phyloP scores from a whole-genome alignment of 73 alveolate species.

The Paramecium caudatum region DNA sequence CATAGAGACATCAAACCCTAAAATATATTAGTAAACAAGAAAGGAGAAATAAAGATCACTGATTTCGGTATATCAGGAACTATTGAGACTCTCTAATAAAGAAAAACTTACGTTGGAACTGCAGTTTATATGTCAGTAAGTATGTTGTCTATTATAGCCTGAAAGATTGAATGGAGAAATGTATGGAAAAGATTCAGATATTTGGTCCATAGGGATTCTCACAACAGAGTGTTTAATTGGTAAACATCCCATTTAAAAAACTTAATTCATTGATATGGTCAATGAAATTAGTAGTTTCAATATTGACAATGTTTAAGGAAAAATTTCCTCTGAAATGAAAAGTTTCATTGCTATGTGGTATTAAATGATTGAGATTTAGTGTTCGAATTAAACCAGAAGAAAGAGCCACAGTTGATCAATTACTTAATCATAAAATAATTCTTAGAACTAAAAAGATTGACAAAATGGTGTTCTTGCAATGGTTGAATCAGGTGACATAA shows the following conservation, averaged over 20 bases:
- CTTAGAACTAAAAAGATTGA: slow-evolving; percentile 59
- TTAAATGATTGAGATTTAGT: slow-evolving; percentile 24
- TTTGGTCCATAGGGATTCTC: slow-evolving; percentile 96
- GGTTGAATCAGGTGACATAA: slow-evolving; percentile 20
- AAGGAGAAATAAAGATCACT: slow-evolving; percentile 95
- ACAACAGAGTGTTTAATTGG: slow-evolving; percentile 93
- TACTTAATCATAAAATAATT: slow-evolving; percentile 83
- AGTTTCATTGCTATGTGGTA: slow-evolving; percentile 82
- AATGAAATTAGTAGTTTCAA: slow-evolving; percentile 78
- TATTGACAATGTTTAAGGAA: slow-evolving; percentile 85
- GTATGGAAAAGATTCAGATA: slow-evolving; percentile 92
- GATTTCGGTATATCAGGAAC: slow-evolving; percentile 96
- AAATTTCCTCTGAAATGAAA: slow-evolving; percentile 82
- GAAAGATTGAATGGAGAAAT: slow-evolving; percentile 96
- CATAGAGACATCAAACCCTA: slow-evolving; percentile 98
- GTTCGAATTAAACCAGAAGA: slow-evolving; percentile 88
- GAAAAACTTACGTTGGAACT: slow-evolving; percentile 95
- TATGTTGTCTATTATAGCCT: slow-evolving; percentile 71
- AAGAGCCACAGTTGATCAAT: slow-evolving; percentile 88
- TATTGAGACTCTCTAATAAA: slow-evolving; percentile 82
- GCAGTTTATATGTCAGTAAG: slow-evolving; percentile 88
- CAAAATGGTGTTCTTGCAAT: slow-evolving; percentile 40
- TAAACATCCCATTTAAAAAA: slow-evolving; percentile 87
- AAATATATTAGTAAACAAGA: slow-evolving; percentile 90
- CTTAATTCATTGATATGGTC: slow-evolving; percentile 85